These are phyloP conservation scores for Truncatella angustata DNA, from an alignment of 2,329 filamentous ascomycete genomes.

Conservation along the genomic window DNA sequence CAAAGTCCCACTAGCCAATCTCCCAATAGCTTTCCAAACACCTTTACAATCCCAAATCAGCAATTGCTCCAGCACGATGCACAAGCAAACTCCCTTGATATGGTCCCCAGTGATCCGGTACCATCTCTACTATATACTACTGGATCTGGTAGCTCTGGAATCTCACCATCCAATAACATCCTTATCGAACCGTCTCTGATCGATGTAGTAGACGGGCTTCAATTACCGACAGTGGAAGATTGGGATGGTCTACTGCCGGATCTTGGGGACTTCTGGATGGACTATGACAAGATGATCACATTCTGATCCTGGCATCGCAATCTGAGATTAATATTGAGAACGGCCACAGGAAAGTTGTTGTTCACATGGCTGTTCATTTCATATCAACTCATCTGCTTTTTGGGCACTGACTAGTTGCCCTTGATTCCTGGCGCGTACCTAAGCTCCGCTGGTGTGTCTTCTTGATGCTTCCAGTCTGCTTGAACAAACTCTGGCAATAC, in stretches of 20 bases:
- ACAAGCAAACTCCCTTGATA: background rate
- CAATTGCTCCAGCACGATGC: background rate
- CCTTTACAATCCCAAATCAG: background rate
- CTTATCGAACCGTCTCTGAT: background rate
- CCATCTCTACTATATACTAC: background rate
- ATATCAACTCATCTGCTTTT: too few relatives aligned
- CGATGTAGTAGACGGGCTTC: background rate
- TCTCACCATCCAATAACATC: background rate
- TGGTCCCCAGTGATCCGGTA: background rate
- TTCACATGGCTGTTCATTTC: too few relatives aligned
- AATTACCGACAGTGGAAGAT: background rate
- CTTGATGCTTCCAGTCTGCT: slow-evolving; percentile 6
- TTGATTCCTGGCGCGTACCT: too few relatives aligned
- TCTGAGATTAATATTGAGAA: too few relatives aligned
- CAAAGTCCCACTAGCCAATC: background rate
- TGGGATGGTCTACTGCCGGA: slow-evolving; percentile 1
- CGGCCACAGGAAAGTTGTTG: too few relatives aligned
- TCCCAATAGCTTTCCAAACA: background rate
- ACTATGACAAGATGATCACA: slow-evolving; percentile 1
- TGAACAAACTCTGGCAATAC: background rate
- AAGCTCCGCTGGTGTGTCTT: background rate
- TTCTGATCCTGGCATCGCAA: background rate
- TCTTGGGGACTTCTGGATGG: slow-evolving; percentile 3
- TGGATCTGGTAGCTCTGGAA: background rate
- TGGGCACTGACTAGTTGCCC: too few relatives aligned